Evolutionary conservation across 1,284 basidiomycete genomes (phyloP).

Genomic region (Boletus albobrunnescens): DNA sequence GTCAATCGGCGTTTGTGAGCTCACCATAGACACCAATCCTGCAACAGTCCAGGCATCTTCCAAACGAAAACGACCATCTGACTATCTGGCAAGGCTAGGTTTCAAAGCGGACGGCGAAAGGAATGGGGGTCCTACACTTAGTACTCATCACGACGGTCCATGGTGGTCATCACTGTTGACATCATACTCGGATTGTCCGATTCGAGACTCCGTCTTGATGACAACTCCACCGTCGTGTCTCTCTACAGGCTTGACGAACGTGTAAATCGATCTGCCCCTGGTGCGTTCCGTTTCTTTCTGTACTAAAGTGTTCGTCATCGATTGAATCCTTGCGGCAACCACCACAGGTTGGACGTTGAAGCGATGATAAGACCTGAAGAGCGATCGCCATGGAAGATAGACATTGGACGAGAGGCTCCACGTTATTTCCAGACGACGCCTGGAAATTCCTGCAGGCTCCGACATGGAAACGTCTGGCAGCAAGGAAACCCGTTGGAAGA

Average conservation of each 20-base stretch:
- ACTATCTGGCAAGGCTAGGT: background rate
- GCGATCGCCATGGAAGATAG: background rate
- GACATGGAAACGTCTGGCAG: constrained; percentile 12
- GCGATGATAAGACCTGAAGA: constrained; percentile 9
- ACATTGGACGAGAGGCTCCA: background rate
- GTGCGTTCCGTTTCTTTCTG: constrained; percentile 18
- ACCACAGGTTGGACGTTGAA: constrained; percentile 13
- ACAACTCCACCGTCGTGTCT: background rate
- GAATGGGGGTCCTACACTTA: no score
- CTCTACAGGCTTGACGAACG: constrained; percentile 1
- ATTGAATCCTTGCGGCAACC: constrained; percentile 20
- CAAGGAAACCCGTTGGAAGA: background rate
- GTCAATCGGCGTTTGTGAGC: background rate
- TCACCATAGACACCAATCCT: background rate
- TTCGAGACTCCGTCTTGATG: background rate
- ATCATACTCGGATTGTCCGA: no score
- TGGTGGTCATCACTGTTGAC: background rate
- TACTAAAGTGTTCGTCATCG: constrained; percentile 11
- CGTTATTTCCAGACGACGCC: constrained; percentile 11
- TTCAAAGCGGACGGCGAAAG: background rate
- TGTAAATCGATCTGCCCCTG: constrained; percentile 9
- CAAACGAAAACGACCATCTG: background rate
- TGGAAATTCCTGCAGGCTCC: constrained; percentile 4
- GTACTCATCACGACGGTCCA: no score
- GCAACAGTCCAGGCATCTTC: background rate